Evolutionary conservation across 1,284 basidiomycete species (phyloP), one percentile per base, ranked within the genome.

Genomic region (Porodaedalea pini): DNA sequence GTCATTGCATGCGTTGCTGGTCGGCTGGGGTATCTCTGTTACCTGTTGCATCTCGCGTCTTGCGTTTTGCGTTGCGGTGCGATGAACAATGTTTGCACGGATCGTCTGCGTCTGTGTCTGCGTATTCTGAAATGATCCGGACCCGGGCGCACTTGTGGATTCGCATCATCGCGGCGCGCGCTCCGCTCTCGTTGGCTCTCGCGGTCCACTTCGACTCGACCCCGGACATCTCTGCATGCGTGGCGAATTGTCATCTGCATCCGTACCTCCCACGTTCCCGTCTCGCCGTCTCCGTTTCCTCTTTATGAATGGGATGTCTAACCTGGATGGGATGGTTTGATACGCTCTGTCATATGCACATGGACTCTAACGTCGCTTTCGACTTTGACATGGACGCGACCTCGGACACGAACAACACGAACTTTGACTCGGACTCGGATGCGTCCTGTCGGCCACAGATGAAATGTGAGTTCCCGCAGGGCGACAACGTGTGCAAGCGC

Each of bases 381-480:
- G 15, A 8, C 23, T 11, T 29, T 27, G n/a, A 17, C 17, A 31
- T 31, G 23, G 13, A 47, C 44, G 10, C 44, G 11, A 13, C 1
- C 5, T 19, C 41, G 5, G 11, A 44, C n/a, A 4, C 21, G 7
- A 3, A 10, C n/a, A n/a, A n/a, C 11, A 19, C 41, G 4, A 31
- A 47, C 45, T 47, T 11, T 11, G 17, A 47, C 45, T 29, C 21
- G 19, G 25, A 45, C 23, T 23, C 21, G 7, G 7, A 47, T 27
- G 2, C 27, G 45, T 15, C 10, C 17, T 43, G 21, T 41, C 15
- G 49, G 48, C 27, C 36, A 65, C 62, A 90, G 86, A 90, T 90
- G 88, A 88, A 85, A 75, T 90, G 88, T 71, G 84, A 84, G 64
- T 89, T 90, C 67, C 83, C 84, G 45, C 74, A 74, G 62, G 75